These are phyloP conservation scores for Isabelozyma rhagii DNA, from an alignment of 805 yeast genomes.

Conservation along the genomic window DNA sequence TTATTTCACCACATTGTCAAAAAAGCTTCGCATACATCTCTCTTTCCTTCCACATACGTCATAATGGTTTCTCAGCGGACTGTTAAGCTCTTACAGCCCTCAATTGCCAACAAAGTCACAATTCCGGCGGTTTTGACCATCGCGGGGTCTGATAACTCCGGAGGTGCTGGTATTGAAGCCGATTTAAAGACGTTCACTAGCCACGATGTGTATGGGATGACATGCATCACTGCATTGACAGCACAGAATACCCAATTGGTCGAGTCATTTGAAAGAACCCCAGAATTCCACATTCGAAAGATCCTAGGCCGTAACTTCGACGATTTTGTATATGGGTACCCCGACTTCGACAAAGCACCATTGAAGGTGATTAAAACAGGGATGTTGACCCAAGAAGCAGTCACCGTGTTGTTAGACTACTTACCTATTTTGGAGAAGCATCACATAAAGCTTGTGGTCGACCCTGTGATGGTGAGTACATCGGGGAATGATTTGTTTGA, in stretches of 20 bases:
- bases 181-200: constrained; percentile 78
- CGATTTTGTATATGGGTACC: constrained; percentile 48
- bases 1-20: no score
- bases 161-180: constrained; percentile 92
- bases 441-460: constrained; percentile 51
- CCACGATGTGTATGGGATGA: constrained; percentile 71
- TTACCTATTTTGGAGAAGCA: constrained; percentile 25
- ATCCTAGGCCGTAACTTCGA: constrained; percentile 53
- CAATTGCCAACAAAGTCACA: not conserved
- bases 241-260: constrained; percentile 65
- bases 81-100: not conserved
- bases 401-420: constrained; percentile 41
- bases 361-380: constrained; percentile 76
- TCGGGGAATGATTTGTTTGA: constrained; percentile 64
- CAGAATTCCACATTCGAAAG: constrained; percentile 40
- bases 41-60: not conserved
- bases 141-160: constrained; percentile 83
- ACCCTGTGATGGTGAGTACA: constrained; percentile 83
- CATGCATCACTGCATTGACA: constrained; percentile 76
- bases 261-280: constrained; percentile 44
- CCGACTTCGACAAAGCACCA: constrained; percentile 15
- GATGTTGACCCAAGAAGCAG: constrained; percentile 59
- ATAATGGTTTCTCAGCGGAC: constrained; percentile 1
- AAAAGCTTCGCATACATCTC: not conserved
- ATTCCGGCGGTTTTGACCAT: constrained; percentile 28